Percentiles rank a stretch among this genome's conserved stretches.
phyloP scores from a whole-genome alignment of 2,329 filamentous ascomycete genomes.

The Fusarium pseudonygamai region DNA sequence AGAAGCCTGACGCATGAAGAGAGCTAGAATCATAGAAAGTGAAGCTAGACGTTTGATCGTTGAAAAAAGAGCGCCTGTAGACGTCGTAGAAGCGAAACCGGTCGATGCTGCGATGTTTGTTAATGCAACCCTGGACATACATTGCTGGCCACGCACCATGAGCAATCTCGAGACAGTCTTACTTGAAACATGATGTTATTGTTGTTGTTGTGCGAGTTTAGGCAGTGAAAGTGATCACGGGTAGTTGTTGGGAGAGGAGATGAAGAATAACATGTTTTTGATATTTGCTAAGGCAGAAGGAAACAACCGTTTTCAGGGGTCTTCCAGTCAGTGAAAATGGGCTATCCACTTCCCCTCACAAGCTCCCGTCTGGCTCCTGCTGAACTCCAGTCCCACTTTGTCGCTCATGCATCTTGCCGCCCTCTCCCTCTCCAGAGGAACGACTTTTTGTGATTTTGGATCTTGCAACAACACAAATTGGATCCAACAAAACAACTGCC shows the following conservation, averaged over 20 bases:
- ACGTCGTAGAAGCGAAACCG: neutral
- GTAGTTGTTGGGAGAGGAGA: neutral
- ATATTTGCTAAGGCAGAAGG: neutral
- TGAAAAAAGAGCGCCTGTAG: neutral
- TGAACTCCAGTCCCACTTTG: neutral
- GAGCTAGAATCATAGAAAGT: neutral
- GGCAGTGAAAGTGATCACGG: neutral
- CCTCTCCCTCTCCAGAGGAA: neutral
- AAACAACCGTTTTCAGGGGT: neutral
- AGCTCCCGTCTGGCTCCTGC: neutral
- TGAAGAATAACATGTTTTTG: neutral
- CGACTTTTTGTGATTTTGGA: neutral
- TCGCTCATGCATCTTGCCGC: neutral
- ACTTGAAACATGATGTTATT: neutral
- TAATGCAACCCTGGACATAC: neutral
- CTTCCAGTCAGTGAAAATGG: neutral
- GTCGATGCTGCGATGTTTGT: neutral
- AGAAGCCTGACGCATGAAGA: fast-evolving
- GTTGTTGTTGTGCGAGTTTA: neutral
- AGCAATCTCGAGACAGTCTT: neutral
- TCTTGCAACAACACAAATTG: neutral
- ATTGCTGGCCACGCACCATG: neutral
- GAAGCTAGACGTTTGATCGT: neutral
- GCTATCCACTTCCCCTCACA: neutral
- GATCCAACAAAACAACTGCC: neutral